Evolutionary conservation across 1,284 basidiomycete species (phyloP).

Genomic region (Prillingera fragicola): DNA sequence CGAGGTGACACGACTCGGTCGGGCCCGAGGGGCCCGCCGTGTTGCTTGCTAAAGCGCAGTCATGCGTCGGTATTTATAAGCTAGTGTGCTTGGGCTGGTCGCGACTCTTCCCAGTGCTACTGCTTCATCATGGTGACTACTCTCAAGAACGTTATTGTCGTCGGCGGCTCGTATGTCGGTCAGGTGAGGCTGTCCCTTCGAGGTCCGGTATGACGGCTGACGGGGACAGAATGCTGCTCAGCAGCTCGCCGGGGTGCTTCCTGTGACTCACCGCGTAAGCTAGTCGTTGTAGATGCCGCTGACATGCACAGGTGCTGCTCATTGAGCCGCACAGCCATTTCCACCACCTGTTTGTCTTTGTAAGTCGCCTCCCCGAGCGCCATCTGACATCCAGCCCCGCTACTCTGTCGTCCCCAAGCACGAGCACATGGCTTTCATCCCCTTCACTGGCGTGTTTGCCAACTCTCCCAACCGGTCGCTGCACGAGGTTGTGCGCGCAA

Average conservation of each 20-base stretch:
- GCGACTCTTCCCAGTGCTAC: background rate
- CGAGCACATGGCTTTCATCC: constrained; percentile 65
- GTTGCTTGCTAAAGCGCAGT: background rate
- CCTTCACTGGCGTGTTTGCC: constrained; percentile 31
- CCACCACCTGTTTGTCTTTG: constrained; percentile 32
- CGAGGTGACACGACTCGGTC: too few species aligned
- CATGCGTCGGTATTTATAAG: background rate
- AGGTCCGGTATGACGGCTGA: background rate
- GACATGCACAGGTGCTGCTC: constrained; percentile 17
- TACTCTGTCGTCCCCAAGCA: constrained; percentile 61
- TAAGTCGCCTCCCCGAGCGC: constrained; percentile 2
- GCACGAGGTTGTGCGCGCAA: constrained; percentile 16
- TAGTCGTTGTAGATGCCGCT: background rate
- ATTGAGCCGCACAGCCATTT: constrained; percentile 36
- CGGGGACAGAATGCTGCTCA: constrained; percentile 13
- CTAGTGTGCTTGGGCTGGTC: background rate
- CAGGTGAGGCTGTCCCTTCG: constrained; percentile 5
- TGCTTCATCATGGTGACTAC: background rate
- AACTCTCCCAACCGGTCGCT: background rate
- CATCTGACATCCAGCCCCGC: constrained; percentile 47
- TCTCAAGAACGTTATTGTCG: constrained; percentile 22
- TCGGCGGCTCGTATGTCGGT: constrained; percentile 28
- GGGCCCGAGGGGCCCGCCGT: too few species aligned
- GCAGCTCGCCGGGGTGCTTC: constrained; percentile 17
- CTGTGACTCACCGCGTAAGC: constrained; percentile 5